Conservation (phyloP, 345 rosid genomes). For the Eutrema japonicum region DNA sequence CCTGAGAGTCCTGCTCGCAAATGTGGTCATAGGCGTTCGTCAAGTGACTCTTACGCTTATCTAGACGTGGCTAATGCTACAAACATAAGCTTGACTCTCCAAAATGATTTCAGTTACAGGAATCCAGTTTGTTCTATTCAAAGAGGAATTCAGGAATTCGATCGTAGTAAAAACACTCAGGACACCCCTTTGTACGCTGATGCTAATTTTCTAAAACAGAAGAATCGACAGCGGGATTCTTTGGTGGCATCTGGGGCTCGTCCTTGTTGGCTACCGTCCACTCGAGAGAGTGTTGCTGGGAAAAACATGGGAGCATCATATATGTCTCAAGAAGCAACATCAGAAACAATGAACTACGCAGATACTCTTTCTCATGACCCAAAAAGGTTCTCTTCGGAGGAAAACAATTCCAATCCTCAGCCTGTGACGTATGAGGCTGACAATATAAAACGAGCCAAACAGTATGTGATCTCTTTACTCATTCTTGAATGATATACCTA, state of each 20-base stretch:
- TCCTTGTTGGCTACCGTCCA: conserved; percentile 52
- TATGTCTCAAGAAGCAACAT: conserved; percentile 58
- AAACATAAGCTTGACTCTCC: conserved; percentile 59
- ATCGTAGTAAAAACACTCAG: conserved; percentile 57
- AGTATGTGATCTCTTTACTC: conserved; percentile 61
- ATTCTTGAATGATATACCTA: conserved; percentile 18
- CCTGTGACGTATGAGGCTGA: conserved; percentile 63
- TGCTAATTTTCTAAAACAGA: conserved; percentile 54
- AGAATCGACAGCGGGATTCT: conserved; percentile 57
- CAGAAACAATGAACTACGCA: conserved; percentile 59
- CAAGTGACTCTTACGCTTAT: conserved; percentile 96
- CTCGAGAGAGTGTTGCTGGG: conserved; percentile 54
- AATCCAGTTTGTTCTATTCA: conserved; percentile 51
- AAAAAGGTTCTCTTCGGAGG: conserved; percentile 60
- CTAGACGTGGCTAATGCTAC: conserved; percentile 64
- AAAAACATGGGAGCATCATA: conserved; percentile 59
- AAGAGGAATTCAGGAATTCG: conserved; percentile 72
- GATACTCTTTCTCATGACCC: conserved; percentile 58
- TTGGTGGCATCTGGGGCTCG: conserved; percentile 49
- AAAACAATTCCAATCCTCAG: conserved; percentile 51
- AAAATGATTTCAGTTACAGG: conserved; percentile 60
- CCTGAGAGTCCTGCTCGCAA: conserved; percentile 88
- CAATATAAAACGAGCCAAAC: conserved; percentile 76
- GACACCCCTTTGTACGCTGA: conserved; percentile 56
- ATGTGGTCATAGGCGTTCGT: conserved; percentile 95